Evolutionary conservation across 2,329 filamentous ascomycete genomes (phyloP).

Genomic region (Grosmannia clavigera): DNA sequence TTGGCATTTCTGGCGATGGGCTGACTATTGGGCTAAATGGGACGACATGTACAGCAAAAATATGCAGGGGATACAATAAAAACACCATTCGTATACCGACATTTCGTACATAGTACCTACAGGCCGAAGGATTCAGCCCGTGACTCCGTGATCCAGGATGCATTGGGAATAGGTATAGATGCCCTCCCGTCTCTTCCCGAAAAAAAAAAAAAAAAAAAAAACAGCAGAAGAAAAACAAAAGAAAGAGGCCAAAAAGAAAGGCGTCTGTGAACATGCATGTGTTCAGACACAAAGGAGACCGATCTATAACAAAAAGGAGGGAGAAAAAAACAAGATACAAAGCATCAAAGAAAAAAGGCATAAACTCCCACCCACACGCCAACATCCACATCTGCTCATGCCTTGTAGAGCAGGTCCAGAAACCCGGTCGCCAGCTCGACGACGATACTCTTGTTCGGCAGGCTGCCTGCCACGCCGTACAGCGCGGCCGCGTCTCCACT

Average conservation of each 20-base stretch:
- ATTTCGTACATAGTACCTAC: neutral
- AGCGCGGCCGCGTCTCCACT: slow-evolving; percentile 69
- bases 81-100: neutral
- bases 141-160: neutral
- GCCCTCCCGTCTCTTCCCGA: neutral
- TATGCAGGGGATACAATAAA: neutral
- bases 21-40: neutral
- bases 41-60: neutral
- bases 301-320: too few species aligned
- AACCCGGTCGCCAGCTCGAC: slow-evolving; percentile 84
- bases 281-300: neutral
- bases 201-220: neutral
- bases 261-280: neutral
- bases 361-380: neutral
- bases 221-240: neutral
- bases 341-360: neutral
- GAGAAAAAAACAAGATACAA: too few species aligned
- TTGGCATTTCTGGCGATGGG: neutral
- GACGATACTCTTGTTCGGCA: slow-evolving; percentile 93
- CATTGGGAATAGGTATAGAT: neutral
- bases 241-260: neutral
- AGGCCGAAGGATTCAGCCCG: neutral
- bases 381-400: neutral
- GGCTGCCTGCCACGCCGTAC: slow-evolving; percentile 86
- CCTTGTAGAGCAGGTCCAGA: slow-evolving; percentile 82